Conservation (phyloP, 768 basidiomycete species). For the Filobasidium floriforme region DNA sequence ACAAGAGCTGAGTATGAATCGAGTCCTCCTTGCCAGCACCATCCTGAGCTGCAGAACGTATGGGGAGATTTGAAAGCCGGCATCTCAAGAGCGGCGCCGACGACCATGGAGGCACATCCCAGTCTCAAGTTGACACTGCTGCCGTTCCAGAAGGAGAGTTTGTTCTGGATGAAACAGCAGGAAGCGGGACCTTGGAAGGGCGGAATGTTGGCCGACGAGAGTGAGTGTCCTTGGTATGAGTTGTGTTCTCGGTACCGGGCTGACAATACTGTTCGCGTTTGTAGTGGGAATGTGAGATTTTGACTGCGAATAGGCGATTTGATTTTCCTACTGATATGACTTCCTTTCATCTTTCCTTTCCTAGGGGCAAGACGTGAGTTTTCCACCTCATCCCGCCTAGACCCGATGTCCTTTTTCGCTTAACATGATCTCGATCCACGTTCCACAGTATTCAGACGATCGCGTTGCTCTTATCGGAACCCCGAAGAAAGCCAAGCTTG, state of each 20-base stretch:
- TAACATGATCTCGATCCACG: not conserved
- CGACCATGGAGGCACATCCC: slow-evolving; percentile 67
- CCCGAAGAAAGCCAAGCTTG: slow-evolving; percentile 66
- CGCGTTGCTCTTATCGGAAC: slow-evolving; percentile 71
- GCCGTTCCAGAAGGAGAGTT: slow-evolving; percentile 90
- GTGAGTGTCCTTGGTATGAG: slow-evolving; percentile 49
- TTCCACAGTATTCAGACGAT: slow-evolving; percentile 85
- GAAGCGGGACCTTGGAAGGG: slow-evolving; percentile 80
- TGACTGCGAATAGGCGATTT: not conserved
- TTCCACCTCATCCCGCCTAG: no score
- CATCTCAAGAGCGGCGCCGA: slow-evolving; percentile 58
- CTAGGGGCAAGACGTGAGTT: slow-evolving; percentile 42
- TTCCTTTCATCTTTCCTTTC: not conserved
- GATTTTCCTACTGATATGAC: not conserved
- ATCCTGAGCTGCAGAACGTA: slow-evolving; percentile 70
- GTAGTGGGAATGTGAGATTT: slow-evolving; percentile 53
- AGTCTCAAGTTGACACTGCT: slow-evolving; percentile 77
- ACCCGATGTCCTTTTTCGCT: no score
- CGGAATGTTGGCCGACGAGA: slow-evolving; percentile 68
- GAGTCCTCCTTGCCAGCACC: slow-evolving; percentile 50
- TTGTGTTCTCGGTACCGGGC: not conserved
- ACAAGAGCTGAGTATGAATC: slow-evolving; percentile 40
- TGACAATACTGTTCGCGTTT: not conserved
- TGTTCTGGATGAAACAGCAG: slow-evolving; percentile 93
- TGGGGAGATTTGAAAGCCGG: slow-evolving; percentile 77